Evolutionary conservation across 2,329 filamentous ascomycete species (phyloP), one percentile per base, ranked within the genome.

Genomic region (Venturia carpophila): DNA sequence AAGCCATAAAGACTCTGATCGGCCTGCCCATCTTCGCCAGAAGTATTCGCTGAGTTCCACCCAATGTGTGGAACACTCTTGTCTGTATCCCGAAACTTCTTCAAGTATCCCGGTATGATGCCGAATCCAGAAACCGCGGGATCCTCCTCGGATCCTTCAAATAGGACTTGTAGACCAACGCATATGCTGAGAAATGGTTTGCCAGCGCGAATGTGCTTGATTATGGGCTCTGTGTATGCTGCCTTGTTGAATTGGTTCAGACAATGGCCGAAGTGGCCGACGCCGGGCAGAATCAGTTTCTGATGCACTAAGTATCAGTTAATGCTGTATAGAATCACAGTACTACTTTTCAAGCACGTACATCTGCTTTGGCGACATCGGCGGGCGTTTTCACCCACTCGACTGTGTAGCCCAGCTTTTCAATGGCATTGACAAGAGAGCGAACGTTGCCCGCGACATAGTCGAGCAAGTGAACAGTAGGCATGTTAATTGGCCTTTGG

Each of bases 51-150:
- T 70, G 87, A 92, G 77, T 99, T 99, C 94, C 94, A 99, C 65
- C 94, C 94, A 75, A 99, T 99, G 78, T 99, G 95, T 47, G 94
- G 94, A n/a, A 99, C 95, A 45, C 92, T 87, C 79, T 97, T 97
- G 71, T 84, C 79, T 41, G 77, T 75, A 74, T 90, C 86, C 73
- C 91, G 80, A 78, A 99, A 99, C 67, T 87, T 87, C 73, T 85
- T 82, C 68, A 99, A 83, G 13, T 78, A 79, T 47, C 84, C 84
- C 56, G 87, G 86, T 67, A 97, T 86, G 37, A 96, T 58, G 5
- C 88, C 89, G 60, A 99, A 79, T 0, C 94, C 94, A 2, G 86
- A 77, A 17, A 91, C 86, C 21, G 80, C 76, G 0, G 86, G 79
- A 69, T 91, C 87, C 75, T 99, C 94, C 49, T 86, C 84, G 0